Evolutionary conservation across 352 stramenopile genomes (phyloP).

Genomic region (Blastocystis hominis): DNA sequence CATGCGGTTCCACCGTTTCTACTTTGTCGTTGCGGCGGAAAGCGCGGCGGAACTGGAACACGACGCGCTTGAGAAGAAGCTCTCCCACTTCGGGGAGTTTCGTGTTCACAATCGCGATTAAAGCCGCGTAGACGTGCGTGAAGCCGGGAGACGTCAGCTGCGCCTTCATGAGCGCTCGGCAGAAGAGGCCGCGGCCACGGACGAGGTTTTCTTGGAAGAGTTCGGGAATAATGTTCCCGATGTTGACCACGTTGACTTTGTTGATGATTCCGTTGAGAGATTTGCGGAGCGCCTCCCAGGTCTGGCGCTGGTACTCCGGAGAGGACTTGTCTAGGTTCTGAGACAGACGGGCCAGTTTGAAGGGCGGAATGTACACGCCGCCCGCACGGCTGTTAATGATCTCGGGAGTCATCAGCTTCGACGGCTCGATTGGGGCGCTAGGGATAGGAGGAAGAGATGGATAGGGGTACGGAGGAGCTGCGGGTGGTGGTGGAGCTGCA

Average conservation of each 20-base stretch:
- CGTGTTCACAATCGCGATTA: conserved; percentile 94
- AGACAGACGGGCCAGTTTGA: conserved; percentile 76
- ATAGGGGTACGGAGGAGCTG: not conserved
- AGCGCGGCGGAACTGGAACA: conserved; percentile 84
- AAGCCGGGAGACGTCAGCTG: conserved; percentile 85
- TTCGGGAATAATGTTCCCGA: conserved; percentile 64
- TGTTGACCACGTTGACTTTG: conserved; percentile 71
- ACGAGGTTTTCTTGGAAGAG: conserved; percentile 94
- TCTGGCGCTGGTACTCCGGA: conserved; percentile 76
- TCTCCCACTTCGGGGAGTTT: conserved; percentile 95
- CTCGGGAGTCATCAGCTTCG: conserved; percentile 25
- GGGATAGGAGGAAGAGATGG: not conserved
- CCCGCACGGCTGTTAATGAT: conserved; percentile 68
- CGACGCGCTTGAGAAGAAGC: conserved; percentile 79
- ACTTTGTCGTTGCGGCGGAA: conserved; percentile 92
- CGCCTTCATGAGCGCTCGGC: conserved; percentile 84
- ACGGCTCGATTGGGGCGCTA: not conserved
- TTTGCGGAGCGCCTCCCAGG: conserved; percentile 88
- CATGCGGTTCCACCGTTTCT: not conserved
- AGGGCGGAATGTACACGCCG: conserved; percentile 80
- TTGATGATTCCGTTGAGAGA: conserved; percentile 97
- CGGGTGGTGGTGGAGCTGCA: not conserved
- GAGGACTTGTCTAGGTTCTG: conserved; percentile 64
- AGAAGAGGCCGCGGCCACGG: conserved; percentile 82
- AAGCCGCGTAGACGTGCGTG: conserved; percentile 86